Evolutionary conservation across 805 yeast genomes (phyloP), one percentile per base, ranked within the genome.

Genomic region (Metschnikowia hibisci): DNA sequence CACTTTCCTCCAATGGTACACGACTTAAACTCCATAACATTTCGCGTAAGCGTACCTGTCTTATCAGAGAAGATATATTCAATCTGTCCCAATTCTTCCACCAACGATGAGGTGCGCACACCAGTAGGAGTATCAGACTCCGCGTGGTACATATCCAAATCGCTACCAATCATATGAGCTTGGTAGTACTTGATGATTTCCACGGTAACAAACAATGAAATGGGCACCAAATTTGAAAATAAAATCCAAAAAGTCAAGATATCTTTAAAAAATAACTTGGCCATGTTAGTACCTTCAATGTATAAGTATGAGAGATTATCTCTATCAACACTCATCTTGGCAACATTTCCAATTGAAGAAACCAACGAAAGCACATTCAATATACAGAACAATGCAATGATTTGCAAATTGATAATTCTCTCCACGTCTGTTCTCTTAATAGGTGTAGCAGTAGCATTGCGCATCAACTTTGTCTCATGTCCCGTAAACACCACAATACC

Each of bases 401-500:
- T 91, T 63, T 93, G 99, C 54, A 87, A 65, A 61, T 93, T 95
- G 55, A 93, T 91, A 66, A 90, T 85, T 62, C 95, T 80, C 69
- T 93, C 99, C 11, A 95, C 97, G 20, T 96, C 96, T 0, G 99
- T 93, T 56, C 95, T 78, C 62, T 93, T 93, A 57, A 93, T 95
- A 9, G 99, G 99, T 2, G 99, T 83, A 1, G 99, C 97, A 2
- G 98, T 90, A 14, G 99, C 99, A 67, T 93, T 93, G 61, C 99
- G 80, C 98, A 93, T 91, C 52, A 93, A 73, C 58, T 93, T 93
- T 0, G 99, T 93, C 66, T 93, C 99, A 62, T 95, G 99, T 15
- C 99, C 99, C 0, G 99, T 93, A 62, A 91, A 93, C 1, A 93
- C 80, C 2, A 87, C 97, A 40, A 88, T 74, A 16, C 99, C 99